These are phyloP conservation scores for Cryptosporidium tyzzeri DNA, from an alignment of 169 alveolate genomes.

Conservation along the genomic window DNA sequence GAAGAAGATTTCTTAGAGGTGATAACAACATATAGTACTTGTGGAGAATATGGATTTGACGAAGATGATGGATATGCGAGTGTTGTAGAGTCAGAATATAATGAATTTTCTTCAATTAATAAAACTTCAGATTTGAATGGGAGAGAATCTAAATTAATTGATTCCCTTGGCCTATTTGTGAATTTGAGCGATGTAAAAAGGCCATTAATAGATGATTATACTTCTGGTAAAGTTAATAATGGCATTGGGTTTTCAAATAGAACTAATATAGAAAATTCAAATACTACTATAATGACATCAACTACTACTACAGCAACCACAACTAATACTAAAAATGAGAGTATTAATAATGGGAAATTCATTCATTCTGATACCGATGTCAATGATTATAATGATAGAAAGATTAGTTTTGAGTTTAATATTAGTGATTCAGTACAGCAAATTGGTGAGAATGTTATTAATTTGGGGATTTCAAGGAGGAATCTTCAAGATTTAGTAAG, in stretches of 20 bases:
- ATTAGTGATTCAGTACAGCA: neutral
- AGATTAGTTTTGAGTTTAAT: slow-evolving; percentile 13
- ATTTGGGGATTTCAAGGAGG: slow-evolving; percentile 34
- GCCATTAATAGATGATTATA: slow-evolving; percentile 1
- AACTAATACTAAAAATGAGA: neutral
- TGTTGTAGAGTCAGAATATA: slow-evolving; percentile 2
- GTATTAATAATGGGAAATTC: neutral
- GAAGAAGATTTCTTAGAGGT: neutral
- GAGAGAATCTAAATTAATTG: slow-evolving; percentile 6
- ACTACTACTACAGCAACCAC: neutral
- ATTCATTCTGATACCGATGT: neutral
- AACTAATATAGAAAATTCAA: neutral
- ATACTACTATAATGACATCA: neutral
- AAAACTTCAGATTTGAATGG: neutral
- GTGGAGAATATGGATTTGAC: slow-evolving; percentile 43
- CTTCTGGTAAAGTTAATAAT: neutral
- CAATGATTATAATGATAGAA: neutral
- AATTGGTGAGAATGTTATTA: slow-evolving; percentile 26
- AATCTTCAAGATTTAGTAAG: slow-evolving; percentile 18
- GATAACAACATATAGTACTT: slow-evolving; percentile 15
- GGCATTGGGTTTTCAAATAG: neutral
- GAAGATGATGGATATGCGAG: slow-evolving; percentile 61
- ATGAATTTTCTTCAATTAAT: neutral
- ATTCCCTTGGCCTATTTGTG: slow-evolving; percentile 38
- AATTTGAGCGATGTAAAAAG: slow-evolving; percentile 28